Percentiles rank a stretch among this genome's conserved stretches.
Conservation (phyloP, 495 filamentous ascomycete species). For the Tuber melanosporum region DNA sequence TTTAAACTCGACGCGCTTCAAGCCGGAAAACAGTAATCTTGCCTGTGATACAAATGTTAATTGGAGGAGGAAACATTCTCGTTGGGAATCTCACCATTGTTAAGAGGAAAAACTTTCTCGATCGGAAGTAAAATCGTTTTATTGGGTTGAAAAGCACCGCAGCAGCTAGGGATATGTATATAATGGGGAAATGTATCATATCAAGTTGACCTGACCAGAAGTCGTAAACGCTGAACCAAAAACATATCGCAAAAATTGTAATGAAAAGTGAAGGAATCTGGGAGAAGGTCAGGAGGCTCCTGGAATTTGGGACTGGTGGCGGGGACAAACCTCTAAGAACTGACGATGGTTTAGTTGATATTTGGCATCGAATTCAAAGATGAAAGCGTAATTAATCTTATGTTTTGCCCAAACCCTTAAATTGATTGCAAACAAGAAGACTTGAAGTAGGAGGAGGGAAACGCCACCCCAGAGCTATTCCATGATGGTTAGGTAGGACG, state of each 20-base stretch:
- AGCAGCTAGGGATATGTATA: constrained; percentile 62
- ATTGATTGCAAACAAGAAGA: constrained; percentile 49
- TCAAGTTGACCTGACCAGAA: constrained; percentile 58
- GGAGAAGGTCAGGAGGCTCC: background rate
- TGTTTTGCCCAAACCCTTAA: constrained; percentile 72
- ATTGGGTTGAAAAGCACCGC: constrained; percentile 67
- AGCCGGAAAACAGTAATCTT: constrained; percentile 72
- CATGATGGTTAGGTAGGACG: constrained; percentile 36
- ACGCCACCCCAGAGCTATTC: constrained; percentile 39
- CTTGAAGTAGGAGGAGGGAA: constrained; percentile 34
- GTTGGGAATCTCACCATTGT: constrained; percentile 45
- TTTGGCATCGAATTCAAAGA: constrained; percentile 89
- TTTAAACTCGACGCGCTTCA: constrained; percentile 90
- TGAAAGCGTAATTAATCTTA: constrained; percentile 91
- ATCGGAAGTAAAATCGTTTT: constrained; percentile 66
- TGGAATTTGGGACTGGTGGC: background rate
- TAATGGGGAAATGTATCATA: constrained; percentile 74
- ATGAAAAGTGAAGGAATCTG: constrained; percentile 37
- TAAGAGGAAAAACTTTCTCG: constrained; percentile 74
- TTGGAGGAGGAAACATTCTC: background rate
- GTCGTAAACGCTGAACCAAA: constrained; percentile 79
- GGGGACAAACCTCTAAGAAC: constrained; percentile 44
- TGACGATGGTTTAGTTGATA: constrained; percentile 84
- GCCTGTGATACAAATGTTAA: constrained; percentile 52
- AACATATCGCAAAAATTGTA: constrained; percentile 61